Percentiles rank a stretch among this genome's conserved stretches.
Evolutionary conservation across 2,329 filamentous ascomycete genomes (phyloP).

Genomic region (Cyclaneusma minus): DNA sequence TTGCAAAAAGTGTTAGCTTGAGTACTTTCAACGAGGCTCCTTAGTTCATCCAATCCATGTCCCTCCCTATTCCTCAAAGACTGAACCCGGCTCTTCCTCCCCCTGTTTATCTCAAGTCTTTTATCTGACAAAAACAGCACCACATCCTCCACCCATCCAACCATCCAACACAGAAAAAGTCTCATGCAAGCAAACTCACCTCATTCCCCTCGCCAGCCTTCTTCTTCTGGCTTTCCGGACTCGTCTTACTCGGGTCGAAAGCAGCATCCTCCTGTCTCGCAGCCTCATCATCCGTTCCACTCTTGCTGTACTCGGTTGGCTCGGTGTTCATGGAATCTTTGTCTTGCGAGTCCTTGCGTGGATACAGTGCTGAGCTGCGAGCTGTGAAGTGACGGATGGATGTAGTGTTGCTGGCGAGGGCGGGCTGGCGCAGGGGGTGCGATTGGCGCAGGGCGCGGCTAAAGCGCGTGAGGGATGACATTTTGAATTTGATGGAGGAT

Average conservation of each 20-base stretch:
- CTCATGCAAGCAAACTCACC: too few relatives aligned
- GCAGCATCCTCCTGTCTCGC: conserved; percentile 41
- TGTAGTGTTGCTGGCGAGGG: too few relatives aligned
- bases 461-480: too few relatives aligned
- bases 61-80: too few relatives aligned
- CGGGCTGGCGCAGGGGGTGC: too few relatives aligned
- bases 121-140: background rate
- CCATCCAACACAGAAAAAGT: too few relatives aligned
- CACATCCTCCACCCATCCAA: background rate
- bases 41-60: background rate
- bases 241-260: conserved; percentile 52
- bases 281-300: conserved; percentile 44
- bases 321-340: conserved; percentile 49
- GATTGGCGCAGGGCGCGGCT: too few relatives aligned
- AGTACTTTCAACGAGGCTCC: background rate
- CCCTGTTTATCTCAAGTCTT: too few relatives aligned
- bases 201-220: conserved; percentile 22
- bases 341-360: conserved; percentile 33
- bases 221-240: conserved; percentile 43
- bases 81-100: too few relatives aligned
- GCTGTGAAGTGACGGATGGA: background rate
- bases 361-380: background rate
- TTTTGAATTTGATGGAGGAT: too few relatives aligned
- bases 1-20: conserved; percentile 10
- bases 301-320: conserved; percentile 51